Evolutionary conservation across 1,139 yeast genomes (phyloP).

Genomic region (Saccharomyces hybrid): DNA sequence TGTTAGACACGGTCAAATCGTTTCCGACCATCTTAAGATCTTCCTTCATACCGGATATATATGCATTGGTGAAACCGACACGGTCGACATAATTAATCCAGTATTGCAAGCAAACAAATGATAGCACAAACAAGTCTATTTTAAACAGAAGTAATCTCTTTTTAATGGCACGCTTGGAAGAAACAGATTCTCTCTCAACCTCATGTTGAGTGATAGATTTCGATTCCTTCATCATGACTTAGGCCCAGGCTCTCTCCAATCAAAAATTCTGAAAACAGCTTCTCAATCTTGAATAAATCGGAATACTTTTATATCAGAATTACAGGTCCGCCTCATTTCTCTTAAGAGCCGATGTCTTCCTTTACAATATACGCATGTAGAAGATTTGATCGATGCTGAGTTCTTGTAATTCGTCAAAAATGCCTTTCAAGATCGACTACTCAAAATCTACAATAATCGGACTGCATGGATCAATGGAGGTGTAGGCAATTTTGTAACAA

Average conservation of each 20-base stretch:
- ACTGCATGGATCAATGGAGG: not conserved
- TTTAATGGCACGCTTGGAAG: constrained; percentile 12
- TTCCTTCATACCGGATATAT: constrained; percentile 55
- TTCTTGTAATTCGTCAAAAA: not conserved
- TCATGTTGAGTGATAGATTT: not conserved
- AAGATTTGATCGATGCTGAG: not conserved
- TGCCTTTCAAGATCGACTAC: not conserved
- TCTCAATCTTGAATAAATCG: not conserved
- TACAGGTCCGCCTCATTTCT: not conserved
- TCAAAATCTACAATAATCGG: not conserved
- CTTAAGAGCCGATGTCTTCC: not conserved
- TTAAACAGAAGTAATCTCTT: constrained; percentile 41
- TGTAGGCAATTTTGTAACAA: not conserved
- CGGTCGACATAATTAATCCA: constrained; percentile 48
- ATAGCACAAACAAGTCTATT: constrained; percentile 48
- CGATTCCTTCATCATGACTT: not conserved
- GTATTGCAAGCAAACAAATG: constrained; percentile 48
- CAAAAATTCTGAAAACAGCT: not conserved
- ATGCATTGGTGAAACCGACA: constrained; percentile 44
- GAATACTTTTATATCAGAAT: not conserved
- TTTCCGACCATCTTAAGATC: constrained; percentile 46
- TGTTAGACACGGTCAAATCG: constrained; percentile 43
- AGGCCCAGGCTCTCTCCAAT: not conserved
- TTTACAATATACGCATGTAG: not conserved
- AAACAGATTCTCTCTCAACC: not conserved